phyloP scores from a whole-genome alignment of 805 yeast species.

The Zygosaccharomyces lentus region DNA sequence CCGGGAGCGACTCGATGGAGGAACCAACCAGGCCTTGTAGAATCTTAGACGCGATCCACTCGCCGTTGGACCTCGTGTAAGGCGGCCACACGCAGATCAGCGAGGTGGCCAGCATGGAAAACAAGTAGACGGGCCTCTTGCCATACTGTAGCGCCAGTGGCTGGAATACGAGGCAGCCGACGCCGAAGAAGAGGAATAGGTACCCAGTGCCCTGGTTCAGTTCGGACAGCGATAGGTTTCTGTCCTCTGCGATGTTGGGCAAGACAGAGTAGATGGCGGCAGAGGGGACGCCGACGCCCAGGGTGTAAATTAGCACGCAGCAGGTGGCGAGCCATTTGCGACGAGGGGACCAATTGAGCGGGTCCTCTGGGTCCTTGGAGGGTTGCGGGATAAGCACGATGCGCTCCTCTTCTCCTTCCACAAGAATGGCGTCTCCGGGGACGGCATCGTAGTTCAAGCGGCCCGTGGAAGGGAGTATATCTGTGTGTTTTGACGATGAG shows the following conservation, averaged over 20 bases:
- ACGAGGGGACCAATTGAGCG: conserved; percentile 54
- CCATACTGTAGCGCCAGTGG: conserved; percentile 50
- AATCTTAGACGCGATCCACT: conserved; percentile 40
- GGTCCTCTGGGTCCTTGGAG: conserved; percentile 48
- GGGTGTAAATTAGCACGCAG: conserved; percentile 42
- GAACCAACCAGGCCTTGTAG: conserved; percentile 39
- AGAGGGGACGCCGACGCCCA: conserved; percentile 44
- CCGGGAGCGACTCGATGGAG: conserved; percentile 47
- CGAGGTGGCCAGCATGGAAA: conserved; percentile 39
- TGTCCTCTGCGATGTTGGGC: conserved; percentile 35
- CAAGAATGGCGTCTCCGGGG: conserved; percentile 3
- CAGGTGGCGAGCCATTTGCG: conserved; percentile 47
- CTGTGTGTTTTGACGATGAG: too few species aligned
- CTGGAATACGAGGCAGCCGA: conserved; percentile 48
- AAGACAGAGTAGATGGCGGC: conserved; percentile 47
- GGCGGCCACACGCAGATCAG: conserved; percentile 43
- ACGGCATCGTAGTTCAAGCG: conserved; percentile 3
- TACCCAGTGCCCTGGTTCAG: conserved; percentile 46
- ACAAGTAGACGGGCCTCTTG: conserved; percentile 42
- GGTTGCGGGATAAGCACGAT: conserved; percentile 64
- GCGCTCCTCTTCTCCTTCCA: conserved; percentile 21
- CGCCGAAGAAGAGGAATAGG: conserved; percentile 47
- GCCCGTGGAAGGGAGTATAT: neutral
- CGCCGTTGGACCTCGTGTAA: conserved; percentile 27
- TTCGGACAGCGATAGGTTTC: conserved; percentile 34